phyloP scores from a whole-genome alignment of 2,329 filamentous ascomycete species.

The Pseudogymnoascus sp. region DNA sequence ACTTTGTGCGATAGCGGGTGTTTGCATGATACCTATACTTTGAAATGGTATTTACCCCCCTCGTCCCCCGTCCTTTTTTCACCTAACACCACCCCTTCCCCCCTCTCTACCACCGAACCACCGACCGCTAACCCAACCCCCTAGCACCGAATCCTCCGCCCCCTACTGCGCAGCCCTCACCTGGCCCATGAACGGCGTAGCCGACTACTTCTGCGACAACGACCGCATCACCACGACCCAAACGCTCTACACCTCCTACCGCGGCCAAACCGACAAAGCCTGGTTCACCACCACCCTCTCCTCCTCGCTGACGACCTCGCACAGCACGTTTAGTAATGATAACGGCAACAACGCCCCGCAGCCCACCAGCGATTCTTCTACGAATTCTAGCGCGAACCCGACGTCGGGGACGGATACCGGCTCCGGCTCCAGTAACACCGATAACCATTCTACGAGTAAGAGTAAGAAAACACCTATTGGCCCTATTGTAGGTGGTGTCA shows the following conservation, averaged over 20 bases:
- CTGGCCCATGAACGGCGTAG: slow-evolving; percentile 32
- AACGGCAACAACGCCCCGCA: neutral
- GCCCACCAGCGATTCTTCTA: no score
- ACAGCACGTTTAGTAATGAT: neutral
- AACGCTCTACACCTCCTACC: slow-evolving; percentile 34
- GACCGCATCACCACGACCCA: slow-evolving; percentile 28
- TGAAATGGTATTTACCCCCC: slow-evolving; percentile 37
- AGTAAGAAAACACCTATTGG: neutral
- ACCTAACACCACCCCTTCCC: no score
- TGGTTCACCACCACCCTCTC: slow-evolving; percentile 21
- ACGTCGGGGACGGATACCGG: no score
- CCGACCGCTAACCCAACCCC: no score
- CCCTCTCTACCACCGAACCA: no score
- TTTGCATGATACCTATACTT: slow-evolving; percentile 29
- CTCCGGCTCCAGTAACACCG: neutral
- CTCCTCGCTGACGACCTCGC: neutral
- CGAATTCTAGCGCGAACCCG: no score
- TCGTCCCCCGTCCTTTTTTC: no score
- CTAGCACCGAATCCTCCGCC: slow-evolving; percentile 29
- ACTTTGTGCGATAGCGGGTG: slow-evolving; percentile 32
- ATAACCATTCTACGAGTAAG: neutral
- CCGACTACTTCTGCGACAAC: slow-evolving; percentile 38
- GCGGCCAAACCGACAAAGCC: slow-evolving; percentile 29
- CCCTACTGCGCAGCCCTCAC: slow-evolving; percentile 40
- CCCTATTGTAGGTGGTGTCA: neutral